These are phyloP conservation scores for Biscogniauxia mediterranea DNA, from an alignment of 2,329 filamentous ascomycete genomes.

Conservation along the genomic window DNA sequence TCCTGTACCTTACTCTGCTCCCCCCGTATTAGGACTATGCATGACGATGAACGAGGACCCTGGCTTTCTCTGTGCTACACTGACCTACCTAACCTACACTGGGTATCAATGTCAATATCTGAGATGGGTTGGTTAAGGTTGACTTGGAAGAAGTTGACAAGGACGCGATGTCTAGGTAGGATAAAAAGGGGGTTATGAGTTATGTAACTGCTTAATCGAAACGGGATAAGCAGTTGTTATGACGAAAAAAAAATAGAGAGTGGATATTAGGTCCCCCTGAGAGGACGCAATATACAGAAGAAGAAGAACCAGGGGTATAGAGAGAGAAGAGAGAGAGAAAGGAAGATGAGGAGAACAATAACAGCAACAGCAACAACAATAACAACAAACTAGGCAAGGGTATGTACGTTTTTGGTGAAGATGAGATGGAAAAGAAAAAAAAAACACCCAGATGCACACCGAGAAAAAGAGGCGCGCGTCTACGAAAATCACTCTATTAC, in stretches of 20 bases:
- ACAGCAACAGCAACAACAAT: slow-evolving; percentile 8
- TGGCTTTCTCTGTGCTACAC: not conserved
- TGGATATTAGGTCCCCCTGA: not conserved
- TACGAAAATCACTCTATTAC: slow-evolving; percentile 10
- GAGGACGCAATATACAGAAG: not conserved
- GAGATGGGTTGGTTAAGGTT: too few relatives aligned
- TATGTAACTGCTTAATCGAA: not conserved
- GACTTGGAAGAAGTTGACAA: too few relatives aligned
- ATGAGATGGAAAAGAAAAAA: not conserved
- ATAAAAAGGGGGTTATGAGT: not conserved
- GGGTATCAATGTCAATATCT: too few relatives aligned
- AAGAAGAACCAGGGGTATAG: not conserved
- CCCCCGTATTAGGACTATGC: not conserved
- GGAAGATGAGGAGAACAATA: slow-evolving; percentile 4
- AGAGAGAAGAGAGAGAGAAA: not conserved
- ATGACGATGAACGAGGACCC: not conserved
- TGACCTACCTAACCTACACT: not conserved
- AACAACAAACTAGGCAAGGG: not conserved
- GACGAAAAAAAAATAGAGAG: not conserved
- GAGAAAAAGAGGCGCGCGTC: slow-evolving; percentile 16
- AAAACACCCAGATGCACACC: not conserved
- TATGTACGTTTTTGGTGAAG: not conserved
- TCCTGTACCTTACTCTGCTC: not conserved
- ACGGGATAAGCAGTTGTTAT: not conserved
- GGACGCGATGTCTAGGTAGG: too few relatives aligned